Evolutionary conservation across 495 filamentous ascomycete genomes (phyloP), one percentile per base, ranked within the genome.

Genomic region (Lasiosphaeria miniovina): DNA sequence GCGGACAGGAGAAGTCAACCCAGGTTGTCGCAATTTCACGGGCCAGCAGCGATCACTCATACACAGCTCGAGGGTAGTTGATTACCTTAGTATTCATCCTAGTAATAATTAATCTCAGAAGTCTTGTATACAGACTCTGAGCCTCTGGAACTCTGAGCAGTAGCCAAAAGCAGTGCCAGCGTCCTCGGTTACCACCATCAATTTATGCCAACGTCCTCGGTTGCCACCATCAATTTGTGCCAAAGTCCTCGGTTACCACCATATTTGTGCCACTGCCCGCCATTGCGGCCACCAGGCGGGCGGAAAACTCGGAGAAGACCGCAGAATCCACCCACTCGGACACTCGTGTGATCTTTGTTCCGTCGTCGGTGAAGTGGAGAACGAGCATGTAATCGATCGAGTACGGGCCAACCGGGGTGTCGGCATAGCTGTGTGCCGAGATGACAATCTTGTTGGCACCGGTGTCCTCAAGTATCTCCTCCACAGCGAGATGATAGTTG

Each of bases 311-410:
- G 4, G 34, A 12, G 3, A 31, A 24, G 32, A 34, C 31, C 1
- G 45, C 52, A 17, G 59, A 56, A 15, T 61, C 59, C 3, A 52
- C 52, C 34, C 41, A 61, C 52, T 61, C 59, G 14, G 8, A 31
- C 34, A 61, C 45, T 1, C 52, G 43, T 4, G 32, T 40, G 4
- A 61, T 12, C 46, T 57, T 55, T 6, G 50, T 53, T 36, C 59
- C 59, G n/a, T 24, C 40, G 31, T 43, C 17, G 31, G 8, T 56
- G 38, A 61, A 24, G 46, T 56, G 31, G 31, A 61, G 17, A 5
- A 55, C 41, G 8, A 61, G 14, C 53, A 61, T 52, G 53, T 56
- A 61, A 46, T 61, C 52, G 49, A 34, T 56, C 4, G 1, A 24
- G 46, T 61, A 61, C 3, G 43, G 43, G 35, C 59, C 59, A 17